Percentiles rank a stretch among this genome's conserved stretches.
phyloP scores from a whole-genome alignment of 192 early-diverging fungal genomes.

The Dissophora ornata region DNA sequence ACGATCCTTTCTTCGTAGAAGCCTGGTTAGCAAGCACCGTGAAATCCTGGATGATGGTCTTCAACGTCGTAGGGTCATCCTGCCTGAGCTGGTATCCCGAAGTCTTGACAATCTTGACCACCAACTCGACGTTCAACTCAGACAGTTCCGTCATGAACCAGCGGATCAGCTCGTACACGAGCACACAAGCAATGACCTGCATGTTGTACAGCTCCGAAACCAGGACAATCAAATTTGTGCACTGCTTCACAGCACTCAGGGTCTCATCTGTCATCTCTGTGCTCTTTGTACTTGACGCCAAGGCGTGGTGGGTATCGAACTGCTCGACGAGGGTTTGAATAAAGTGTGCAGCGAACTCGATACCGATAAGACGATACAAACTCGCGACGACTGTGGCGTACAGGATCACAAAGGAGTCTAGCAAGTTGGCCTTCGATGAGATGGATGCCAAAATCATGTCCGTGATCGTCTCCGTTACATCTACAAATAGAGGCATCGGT shows the following conservation, averaged over 20 bases:
- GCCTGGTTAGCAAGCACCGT: conserved; percentile 45
- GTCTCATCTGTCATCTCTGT: conserved; percentile 56
- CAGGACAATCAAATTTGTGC: conserved; percentile 84
- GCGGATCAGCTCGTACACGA: conserved; percentile 90
- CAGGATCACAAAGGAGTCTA: conserved; percentile 90
- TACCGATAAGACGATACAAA: conserved; percentile 83
- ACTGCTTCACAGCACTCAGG: conserved; percentile 70
- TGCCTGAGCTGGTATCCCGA: conserved; percentile 86
- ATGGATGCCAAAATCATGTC: conserved; percentile 81
- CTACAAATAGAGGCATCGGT: conserved; percentile 50
- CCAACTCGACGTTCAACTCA: conserved; percentile 89
- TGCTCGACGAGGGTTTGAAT: conserved; percentile 80
- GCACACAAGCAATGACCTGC: conserved; percentile 81
- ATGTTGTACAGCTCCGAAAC: conserved; percentile 92
- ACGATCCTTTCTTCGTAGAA: conserved; percentile 51
- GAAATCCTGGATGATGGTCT: conserved; percentile 87
- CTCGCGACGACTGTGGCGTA: conserved; percentile 89
- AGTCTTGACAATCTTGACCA: conserved; percentile 82
- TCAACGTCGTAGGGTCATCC: conserved; percentile 92
- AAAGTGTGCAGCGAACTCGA: conserved; percentile 86
- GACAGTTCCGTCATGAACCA: conserved; percentile 74
- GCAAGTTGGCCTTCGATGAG: conserved; percentile 83
- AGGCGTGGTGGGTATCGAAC: conserved; percentile 70
- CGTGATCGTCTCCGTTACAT: conserved; percentile 89
- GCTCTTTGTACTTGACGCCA: conserved; percentile 56